Evolutionary conservation across 2,329 filamentous ascomycete species (phyloP), one percentile per base, ranked within the genome.

Genomic region (Fusarium longipes): DNA sequence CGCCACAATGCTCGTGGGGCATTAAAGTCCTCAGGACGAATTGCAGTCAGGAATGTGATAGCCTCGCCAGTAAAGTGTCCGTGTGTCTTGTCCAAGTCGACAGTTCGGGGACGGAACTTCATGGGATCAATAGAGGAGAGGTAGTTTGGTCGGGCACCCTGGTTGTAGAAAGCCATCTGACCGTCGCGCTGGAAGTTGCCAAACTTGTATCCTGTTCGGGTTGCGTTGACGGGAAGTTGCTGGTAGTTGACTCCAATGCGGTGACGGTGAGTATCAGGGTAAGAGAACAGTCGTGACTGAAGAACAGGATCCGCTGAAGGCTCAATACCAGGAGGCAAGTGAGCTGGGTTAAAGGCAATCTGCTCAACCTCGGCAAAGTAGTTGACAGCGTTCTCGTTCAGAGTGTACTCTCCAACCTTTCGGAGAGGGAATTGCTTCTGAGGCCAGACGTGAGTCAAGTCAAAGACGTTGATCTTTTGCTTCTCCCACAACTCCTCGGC

Each of bases 331-430:
- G 88, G 88, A 0, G 90, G 86, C 74, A 91, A 79, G 61, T 85
- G 87, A 1, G 85, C 85, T 0, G 89, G 89, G 0, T 86, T 87
- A 71, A 91, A 92, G 1, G 87, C 86, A 0, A 86, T 84, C 77
- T 91, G 88, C 75, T 92, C 89, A 44, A 90, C 85, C 72, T 93
- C 89, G 44, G 85, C 82, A 71, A 71, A 71, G 27, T 89, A 90
- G 76, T 91, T 90, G 63, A 85, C 76, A 2, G 83, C 79, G 73
- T 93, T 93, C 33, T 84, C 84, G 77, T 92, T 89, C 18, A 93
- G 77, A 33, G 88, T 89, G 75, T 93, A 82, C 70, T 88, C 87
- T 48, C 91, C 91, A 12, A 93, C 78, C 47, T 84, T 68, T 1
- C 65, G 61, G 0, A 3, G 65, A 0, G 60, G 60, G 32, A 68